These are phyloP conservation scores for Erigeron canadensis DNA, from an alignment of 129 eudicot species.

Conservation along the genomic window DNA sequence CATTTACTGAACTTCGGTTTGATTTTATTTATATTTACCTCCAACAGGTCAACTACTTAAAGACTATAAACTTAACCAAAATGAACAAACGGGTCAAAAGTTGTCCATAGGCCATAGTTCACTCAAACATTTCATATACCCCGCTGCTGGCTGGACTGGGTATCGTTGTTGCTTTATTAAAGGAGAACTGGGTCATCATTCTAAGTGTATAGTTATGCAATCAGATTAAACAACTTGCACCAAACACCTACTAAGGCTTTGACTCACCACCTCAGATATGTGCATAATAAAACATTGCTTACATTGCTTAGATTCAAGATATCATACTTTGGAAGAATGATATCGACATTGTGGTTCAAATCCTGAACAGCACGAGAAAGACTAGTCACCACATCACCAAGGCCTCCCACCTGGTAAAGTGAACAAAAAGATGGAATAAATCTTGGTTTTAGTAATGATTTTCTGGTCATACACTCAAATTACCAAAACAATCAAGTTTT, in stretches of 20 bases:
- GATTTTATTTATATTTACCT: background rate
- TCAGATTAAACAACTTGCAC: background rate
- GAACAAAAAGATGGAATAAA: constrained; percentile 13
- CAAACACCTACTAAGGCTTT: background rate
- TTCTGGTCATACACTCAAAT: background rate
- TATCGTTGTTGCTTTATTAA: background rate
- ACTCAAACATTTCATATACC: background rate
- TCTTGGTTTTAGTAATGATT: too few species aligned
- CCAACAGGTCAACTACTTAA: background rate
- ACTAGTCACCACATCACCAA: constrained; percentile 98
- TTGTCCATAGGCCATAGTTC: background rate
- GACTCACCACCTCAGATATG: background rate
- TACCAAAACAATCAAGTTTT: background rate
- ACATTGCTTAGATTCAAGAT: constrained; percentile 84
- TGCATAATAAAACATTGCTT: constrained; percentile 32
- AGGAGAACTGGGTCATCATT: background rate
- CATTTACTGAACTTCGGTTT: background rate
- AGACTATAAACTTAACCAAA: background rate
- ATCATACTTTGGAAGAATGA: constrained; percentile 93
- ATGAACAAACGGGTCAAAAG: background rate
- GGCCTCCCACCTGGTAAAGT: constrained; percentile 88
- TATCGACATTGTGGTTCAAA: constrained; percentile 81
- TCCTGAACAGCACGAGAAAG: constrained; percentile 98
- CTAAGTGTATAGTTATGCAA: background rate
- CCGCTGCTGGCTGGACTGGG: too few species aligned